A percentile compares a stretch with the other conserved stretches of the same genome.
These are phyloP conservation scores for Rhizoclosmatium sp. DNA, from an alignment of 192 early-diverging fungal species.

Conservation along the genomic window DNA sequence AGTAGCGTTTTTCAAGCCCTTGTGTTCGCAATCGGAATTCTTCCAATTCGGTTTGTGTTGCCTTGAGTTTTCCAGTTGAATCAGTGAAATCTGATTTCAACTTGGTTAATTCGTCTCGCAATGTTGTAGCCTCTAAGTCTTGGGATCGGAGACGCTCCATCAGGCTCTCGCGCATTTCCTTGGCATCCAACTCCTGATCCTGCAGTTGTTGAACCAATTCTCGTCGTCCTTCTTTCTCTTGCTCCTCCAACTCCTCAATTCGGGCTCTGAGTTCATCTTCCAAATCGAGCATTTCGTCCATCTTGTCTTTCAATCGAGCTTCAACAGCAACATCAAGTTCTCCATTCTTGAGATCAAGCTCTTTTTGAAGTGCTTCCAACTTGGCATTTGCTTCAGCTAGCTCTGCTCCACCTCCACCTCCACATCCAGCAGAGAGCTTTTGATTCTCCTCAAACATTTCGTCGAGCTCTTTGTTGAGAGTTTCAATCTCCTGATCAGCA, in stretches of 20 bases:
- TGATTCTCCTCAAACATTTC: neutral
- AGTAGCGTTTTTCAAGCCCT: conserved; percentile 22
- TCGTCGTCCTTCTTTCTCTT: neutral
- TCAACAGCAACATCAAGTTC: conserved; percentile 16
- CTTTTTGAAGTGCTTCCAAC: conserved; percentile 8
- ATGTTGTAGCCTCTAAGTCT: conserved; percentile 29
- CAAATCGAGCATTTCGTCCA: neutral
- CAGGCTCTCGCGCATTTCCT: conserved; percentile 40
- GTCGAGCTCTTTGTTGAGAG: conserved; percentile 25
- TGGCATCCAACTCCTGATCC: conserved; percentile 35
- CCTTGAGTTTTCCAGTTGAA: neutral
- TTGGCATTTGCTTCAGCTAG: neutral
- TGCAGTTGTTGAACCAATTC: conserved; percentile 36
- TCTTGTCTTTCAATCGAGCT: neutral
- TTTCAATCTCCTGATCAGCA: conserved; percentile 35
- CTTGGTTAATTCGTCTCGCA: conserved; percentile 8
- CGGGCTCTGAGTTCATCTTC: conserved; percentile 16
- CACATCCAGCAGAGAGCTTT: neutral
- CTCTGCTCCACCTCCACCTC: neutral
- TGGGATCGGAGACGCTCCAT: conserved; percentile 24
- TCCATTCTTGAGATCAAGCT: conserved; percentile 8
- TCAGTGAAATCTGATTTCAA: conserved; percentile 10
- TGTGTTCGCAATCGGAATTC: conserved; percentile 18
- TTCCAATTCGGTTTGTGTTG: neutral
- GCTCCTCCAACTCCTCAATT: conserved; percentile 31